phyloP scores from a whole-genome alignment of 176 grass and related monocot species.

The Oryza glaberrima region DNA sequence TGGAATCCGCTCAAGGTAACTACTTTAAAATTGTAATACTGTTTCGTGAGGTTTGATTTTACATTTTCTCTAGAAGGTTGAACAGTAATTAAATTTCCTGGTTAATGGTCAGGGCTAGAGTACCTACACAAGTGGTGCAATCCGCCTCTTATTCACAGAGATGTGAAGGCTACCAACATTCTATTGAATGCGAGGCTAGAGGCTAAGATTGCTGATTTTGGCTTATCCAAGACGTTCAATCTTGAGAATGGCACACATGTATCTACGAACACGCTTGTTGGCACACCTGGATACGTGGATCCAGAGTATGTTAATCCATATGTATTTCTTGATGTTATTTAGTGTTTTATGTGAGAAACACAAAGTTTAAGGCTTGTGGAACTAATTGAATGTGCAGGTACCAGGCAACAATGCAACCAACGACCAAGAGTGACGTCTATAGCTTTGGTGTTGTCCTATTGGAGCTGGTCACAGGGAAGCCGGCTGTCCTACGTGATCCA shows the following conservation, averaged over 20 bases:
- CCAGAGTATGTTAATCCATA: conserved; percentile 52
- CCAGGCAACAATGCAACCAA: conserved; percentile 16
- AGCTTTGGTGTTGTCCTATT: conserved; percentile 59
- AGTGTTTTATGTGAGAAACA: too few species aligned
- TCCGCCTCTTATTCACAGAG: conserved; percentile 51
- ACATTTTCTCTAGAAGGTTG: not conserved
- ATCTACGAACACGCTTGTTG: conserved; percentile 26
- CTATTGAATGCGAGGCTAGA: conserved; percentile 46
- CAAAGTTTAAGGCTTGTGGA: not conserved
- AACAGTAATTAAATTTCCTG: not conserved
- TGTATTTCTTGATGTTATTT: not conserved
- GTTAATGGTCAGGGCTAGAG: conserved; percentile 46
- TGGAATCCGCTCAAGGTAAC: conserved; percentile 64
- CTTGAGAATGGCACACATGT: conserved; percentile 20
- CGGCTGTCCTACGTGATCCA: conserved; percentile 18
- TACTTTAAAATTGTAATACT: too few species aligned
- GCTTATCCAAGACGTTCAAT: conserved; percentile 49
- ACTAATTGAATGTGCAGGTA: conserved; percentile 27
- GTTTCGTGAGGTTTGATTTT: not conserved
- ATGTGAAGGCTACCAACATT: conserved; percentile 69
- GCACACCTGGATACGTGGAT: conserved; percentile 59
- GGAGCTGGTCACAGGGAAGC: conserved; percentile 42
- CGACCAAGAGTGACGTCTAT: conserved; percentile 57
- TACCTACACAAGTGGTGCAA: conserved; percentile 66
- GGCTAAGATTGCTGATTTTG: conserved; percentile 83